These are phyloP conservation scores for Penicillium vulpinum DNA, from an alignment of 2,329 filamentous ascomycete species.

Conservation along the genomic window DNA sequence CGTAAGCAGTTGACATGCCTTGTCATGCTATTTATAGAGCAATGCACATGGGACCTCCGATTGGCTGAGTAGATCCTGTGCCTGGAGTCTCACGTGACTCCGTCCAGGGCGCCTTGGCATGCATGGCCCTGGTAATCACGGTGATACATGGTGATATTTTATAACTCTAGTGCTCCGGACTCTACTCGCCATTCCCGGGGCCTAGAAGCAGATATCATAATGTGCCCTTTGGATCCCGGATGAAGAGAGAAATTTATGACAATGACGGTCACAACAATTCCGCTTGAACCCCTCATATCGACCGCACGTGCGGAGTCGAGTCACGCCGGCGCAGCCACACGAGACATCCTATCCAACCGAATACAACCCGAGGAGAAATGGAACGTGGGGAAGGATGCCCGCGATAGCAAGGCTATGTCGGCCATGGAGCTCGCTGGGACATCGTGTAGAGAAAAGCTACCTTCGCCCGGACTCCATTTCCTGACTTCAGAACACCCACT, in stretches of 20 bases:
- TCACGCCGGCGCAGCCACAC: constrained; percentile 3
- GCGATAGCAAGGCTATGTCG: background rate
- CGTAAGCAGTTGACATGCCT: no score
- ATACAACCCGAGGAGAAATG: background rate
- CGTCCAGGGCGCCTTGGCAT: background rate
- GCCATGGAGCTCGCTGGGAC: background rate
- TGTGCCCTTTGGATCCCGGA: background rate
- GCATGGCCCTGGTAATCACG: background rate
- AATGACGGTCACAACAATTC: constrained; percentile 10
- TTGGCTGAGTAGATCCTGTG: background rate
- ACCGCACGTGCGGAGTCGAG: constrained; percentile 8
- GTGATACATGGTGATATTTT: background rate
- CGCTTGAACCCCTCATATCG: constrained; percentile 6
- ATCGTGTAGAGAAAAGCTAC: constrained; percentile 14
- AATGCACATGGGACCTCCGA: no score
- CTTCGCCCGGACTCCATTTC: constrained; percentile 5
- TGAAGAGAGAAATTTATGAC: background rate
- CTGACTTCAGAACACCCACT: constrained; percentile 45
- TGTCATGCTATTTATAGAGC: no score
- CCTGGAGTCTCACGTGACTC: background rate
- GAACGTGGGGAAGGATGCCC: background rate
- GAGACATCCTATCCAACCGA: background rate
- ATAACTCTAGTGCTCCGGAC: background rate
- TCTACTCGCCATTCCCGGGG: background rate
- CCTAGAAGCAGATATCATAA: background rate